Conservation (phyloP, 2,329 filamentous ascomycete genomes). For the Penicillium paneum region DNA sequence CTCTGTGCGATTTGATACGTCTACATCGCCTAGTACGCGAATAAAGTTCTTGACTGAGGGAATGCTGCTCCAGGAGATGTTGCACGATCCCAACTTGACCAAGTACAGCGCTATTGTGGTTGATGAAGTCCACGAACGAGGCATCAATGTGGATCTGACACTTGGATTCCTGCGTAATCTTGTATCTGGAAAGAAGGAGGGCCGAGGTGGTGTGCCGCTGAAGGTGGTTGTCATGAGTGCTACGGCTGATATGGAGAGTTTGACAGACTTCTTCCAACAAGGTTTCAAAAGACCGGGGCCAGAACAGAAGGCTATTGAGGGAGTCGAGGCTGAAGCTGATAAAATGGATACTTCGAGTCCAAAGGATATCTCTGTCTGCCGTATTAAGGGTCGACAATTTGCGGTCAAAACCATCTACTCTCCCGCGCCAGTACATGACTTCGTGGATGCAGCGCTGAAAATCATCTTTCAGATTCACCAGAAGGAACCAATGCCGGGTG, state of each 20-base stretch:
- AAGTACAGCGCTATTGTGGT: conserved; percentile 89
- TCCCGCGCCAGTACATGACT: conserved; percentile 69
- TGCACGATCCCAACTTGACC: conserved; percentile 75
- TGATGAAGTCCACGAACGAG: conserved; percentile 95
- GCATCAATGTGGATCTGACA: conserved; percentile 87
- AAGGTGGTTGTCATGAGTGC: conserved; percentile 97
- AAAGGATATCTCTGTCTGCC: conserved; percentile 54
- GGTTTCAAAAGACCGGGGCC: conserved; percentile 20
- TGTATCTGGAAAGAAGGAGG: conserved; percentile 55
- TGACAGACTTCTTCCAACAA: conserved; percentile 68
- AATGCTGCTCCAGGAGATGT: conserved; percentile 90
- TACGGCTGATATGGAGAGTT: conserved; percentile 79
- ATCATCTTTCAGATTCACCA: conserved; percentile 82
- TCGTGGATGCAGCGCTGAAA: conserved; percentile 77
- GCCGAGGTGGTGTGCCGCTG: conserved; percentile 68
- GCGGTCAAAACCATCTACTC: conserved; percentile 78
- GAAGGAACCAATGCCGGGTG: conserved; percentile 86
- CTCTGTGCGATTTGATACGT: conserved; percentile 89
- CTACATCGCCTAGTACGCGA: conserved; percentile 72
- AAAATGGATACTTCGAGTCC: conserved; percentile 40
- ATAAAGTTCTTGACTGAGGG: conserved; percentile 96
- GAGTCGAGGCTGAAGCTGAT: conserved; percentile 8
- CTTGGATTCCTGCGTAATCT: conserved; percentile 84
- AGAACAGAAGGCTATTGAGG: conserved; percentile 11
- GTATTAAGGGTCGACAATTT: conserved; percentile 82